Percentiles rank a stretch among this genome's conserved stretches.
Conservation (phyloP, 495 filamentous ascomycete genomes). For the Lindgomyces ingoldianus region DNA sequence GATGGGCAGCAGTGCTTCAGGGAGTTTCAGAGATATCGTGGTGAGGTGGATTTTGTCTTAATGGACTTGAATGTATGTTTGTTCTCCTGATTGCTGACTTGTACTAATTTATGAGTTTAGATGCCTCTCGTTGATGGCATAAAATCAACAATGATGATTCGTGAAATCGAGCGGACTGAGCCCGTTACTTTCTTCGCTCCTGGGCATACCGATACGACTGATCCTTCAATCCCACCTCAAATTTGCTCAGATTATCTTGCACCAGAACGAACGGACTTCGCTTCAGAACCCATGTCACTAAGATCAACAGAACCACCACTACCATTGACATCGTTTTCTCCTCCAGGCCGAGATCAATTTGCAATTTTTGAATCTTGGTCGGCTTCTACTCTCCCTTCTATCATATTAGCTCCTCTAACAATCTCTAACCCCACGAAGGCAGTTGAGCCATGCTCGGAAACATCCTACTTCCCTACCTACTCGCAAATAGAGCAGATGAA, state of each 20-base stretch:
- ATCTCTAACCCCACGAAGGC: not conserved
- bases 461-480: not conserved
- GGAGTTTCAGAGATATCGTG: not conserved
- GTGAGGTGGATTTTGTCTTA: slow-evolving; percentile 17
- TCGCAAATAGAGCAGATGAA: not conserved
- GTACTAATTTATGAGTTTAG: slow-evolving; percentile 1
- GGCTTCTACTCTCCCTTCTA: not conserved
- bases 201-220: not conserved
- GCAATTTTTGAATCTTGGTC: too few relatives aligned
- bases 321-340: too few relatives aligned
- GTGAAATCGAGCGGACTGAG: slow-evolving; percentile 5
- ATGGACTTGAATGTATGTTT: slow-evolving; percentile 28
- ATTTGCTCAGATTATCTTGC: not conserved
- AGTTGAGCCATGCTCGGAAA: not conserved
- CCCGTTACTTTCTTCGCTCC: not conserved
- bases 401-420: not conserved
- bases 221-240: not conserved
- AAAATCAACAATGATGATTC: slow-evolving; percentile 24
- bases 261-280: not conserved
- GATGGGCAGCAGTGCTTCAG: slow-evolving; percentile 23
- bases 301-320: not conserved
- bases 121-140: slow-evolving; percentile 19
- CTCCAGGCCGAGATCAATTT: too few relatives aligned
- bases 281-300: not conserved
- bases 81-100: not conserved